These are phyloP conservation scores for Paramecium biaurelia DNA, from an alignment of 73 alveolate genomes.

Conservation along the genomic window DNA sequence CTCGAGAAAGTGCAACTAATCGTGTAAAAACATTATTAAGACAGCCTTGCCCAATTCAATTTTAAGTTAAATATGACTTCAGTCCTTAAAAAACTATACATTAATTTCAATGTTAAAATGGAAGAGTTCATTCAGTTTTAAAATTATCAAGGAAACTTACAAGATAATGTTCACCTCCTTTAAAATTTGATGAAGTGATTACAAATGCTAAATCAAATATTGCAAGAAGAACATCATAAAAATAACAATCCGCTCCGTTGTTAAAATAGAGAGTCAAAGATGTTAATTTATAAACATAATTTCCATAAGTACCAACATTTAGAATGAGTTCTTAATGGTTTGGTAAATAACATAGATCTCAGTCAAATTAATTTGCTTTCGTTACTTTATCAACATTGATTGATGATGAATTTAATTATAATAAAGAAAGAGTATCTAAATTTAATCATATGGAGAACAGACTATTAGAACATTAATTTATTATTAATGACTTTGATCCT, in stretches of 20 bases:
- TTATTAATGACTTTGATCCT: background rate
- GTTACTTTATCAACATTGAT: background rate
- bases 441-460: background rate
- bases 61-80: background rate
- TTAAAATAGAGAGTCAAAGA: background rate
- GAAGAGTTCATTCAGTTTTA: background rate
- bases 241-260: background rate
- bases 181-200: background rate
- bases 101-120: background rate
- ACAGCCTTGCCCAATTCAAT: background rate
- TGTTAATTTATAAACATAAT: background rate
- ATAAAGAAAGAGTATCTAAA: background rate
- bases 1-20: conserved; percentile 1
- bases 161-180: background rate
- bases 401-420: background rate
- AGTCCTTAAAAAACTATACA: background rate
- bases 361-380: background rate
- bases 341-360: background rate
- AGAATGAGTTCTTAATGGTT: background rate
- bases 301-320: background rate
- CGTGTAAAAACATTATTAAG: background rate
- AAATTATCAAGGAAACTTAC: background rate
- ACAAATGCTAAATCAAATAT: background rate
- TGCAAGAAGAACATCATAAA: background rate
- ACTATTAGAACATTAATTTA: background rate